Evolutionary conservation across 352 stramenopile genomes (phyloP), one percentile per base, ranked within the genome.

Genomic region (Paralagenidium karlingii): DNA sequence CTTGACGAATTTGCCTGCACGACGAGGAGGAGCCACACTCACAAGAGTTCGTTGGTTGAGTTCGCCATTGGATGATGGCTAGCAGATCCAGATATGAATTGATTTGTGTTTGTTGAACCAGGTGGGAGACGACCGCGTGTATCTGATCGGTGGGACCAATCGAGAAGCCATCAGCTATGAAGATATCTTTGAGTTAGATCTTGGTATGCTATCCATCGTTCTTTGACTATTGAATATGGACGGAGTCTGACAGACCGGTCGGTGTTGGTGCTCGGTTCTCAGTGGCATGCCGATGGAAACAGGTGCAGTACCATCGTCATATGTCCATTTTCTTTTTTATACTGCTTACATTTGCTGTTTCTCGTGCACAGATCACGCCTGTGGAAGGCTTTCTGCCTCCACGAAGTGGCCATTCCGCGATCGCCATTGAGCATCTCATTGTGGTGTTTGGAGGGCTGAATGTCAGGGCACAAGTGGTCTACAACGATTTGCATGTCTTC

Each of bases 381-480:
- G 38, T 37, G 24, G 34, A 32, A 18, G 48, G 28, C 11, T 44
- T 20, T 3, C 49, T 86, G 4, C 27, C 52, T n/a, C 36, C 73
- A 27, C 63, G 67, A n/a, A 84, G 69, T 20, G 69, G 69, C 8
- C 69, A 87, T 43, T 76, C 69, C 5, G 55, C 69, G 1, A 49
- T 83, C 12, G 55, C 63, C 4, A 33, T 81, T 30, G 73, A 53
- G 0, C 15, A 31, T 3, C 28, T 46, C 11, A 68, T 82, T 38
- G 51, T 58, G 33, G 56, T 84, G n/a, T 81, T 84, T 31, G 68
- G 73, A 1, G 73, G 73, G 2, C 51, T 81, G n/a, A 62, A 84
- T 42, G 38, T 59, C 1, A 47, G 43, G 3, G 42, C 46, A 0
- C 51, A 58, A 20, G 47, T 54, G 16, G 51, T 81, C n/a, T 84